These are phyloP conservation scores for Suillus clintonianus DNA, from an alignment of 768 basidiomycete species.

Conservation along the genomic window DNA sequence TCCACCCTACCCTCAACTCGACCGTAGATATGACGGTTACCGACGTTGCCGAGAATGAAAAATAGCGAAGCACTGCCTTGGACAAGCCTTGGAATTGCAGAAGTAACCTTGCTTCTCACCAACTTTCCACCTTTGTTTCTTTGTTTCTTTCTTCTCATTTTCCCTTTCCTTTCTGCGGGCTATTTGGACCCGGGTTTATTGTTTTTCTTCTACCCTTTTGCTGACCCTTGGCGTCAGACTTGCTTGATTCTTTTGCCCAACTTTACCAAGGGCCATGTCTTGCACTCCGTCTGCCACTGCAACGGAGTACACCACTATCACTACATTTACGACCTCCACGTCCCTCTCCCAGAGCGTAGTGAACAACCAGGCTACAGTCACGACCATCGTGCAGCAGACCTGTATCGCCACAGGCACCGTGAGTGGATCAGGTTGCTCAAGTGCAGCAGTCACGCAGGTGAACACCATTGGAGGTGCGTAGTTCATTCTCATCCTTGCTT, in stretches of 20 bases:
- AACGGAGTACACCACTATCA: conserved; percentile 42
- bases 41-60: neutral
- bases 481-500: neutral
- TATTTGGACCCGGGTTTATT: neutral
- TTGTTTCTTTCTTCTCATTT: conserved; percentile 1
- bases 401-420: conserved; percentile 33
- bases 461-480: conserved; percentile 38
- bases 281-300: conserved; percentile 46
- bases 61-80: neutral
- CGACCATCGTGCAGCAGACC: conserved; percentile 33
- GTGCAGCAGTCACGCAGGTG: conserved; percentile 26
- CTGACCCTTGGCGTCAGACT: neutral
- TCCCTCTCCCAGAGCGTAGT: conserved; percentile 38
- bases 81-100: neutral
- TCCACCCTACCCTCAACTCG: neutral
- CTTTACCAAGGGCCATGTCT: conserved; percentile 24
- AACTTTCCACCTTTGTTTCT: conserved; percentile 13
- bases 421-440: conserved; percentile 29
- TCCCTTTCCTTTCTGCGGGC: conserved; percentile 1
- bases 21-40: neutral
- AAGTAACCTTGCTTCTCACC: conserved; percentile 44
- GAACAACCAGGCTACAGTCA: conserved; percentile 31
- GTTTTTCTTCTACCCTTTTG: neutral
- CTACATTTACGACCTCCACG: conserved; percentile 36
- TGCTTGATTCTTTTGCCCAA: neutral